phyloP scores from a whole-genome alignment of 495 filamentous ascomycete genomes.

The Sporormia fimetaria region DNA sequence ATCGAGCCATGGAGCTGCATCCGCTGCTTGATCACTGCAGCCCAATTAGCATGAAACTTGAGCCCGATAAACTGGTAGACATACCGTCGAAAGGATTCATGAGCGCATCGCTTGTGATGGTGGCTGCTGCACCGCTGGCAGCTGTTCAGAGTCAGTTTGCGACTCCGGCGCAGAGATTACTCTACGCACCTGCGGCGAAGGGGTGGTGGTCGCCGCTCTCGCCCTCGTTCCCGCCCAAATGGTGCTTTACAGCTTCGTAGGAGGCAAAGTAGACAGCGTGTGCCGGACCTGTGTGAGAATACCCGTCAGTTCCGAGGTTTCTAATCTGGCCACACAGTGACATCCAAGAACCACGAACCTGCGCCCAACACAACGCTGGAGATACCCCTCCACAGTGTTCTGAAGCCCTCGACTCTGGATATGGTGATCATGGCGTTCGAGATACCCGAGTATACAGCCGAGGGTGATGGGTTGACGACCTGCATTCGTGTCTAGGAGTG shows the following conservation, averaged over 20 bases:
- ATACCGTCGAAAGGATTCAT: slow-evolving; percentile 99
- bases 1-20: slow-evolving; percentile 98
- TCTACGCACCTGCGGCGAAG: slow-evolving; percentile 65
- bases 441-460: slow-evolving; percentile 78
- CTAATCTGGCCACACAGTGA: too few species aligned
- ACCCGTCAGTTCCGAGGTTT: too few species aligned
- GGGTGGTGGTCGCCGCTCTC: slow-evolving; percentile 87
- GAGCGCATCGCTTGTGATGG: slow-evolving; percentile 90
- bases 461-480: slow-evolving; percentile 77
- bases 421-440: slow-evolving; percentile 88
- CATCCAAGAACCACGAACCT: too few species aligned
- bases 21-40: slow-evolving; percentile 89
- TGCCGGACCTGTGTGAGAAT: slow-evolving; percentile 78
- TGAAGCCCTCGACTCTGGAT: slow-evolving; percentile 72
- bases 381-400: slow-evolving; percentile 91
- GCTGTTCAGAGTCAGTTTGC: slow-evolving; percentile 42
- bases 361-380: slow-evolving; percentile 93
- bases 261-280: slow-evolving; percentile 98
- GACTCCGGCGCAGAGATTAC: not conserved
- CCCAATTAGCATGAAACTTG: slow-evolving; percentile 3
- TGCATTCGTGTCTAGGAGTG: slow-evolving; percentile 82
- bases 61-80: slow-evolving; percentile 11
- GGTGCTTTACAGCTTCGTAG: slow-evolving; percentile 91
- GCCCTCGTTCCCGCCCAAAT: slow-evolving; percentile 83
- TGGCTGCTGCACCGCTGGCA: slow-evolving; percentile 82